Evolutionary conservation across 805 yeast species (phyloP).

Genomic region (Schizosaccharomyces japonicus): DNA sequence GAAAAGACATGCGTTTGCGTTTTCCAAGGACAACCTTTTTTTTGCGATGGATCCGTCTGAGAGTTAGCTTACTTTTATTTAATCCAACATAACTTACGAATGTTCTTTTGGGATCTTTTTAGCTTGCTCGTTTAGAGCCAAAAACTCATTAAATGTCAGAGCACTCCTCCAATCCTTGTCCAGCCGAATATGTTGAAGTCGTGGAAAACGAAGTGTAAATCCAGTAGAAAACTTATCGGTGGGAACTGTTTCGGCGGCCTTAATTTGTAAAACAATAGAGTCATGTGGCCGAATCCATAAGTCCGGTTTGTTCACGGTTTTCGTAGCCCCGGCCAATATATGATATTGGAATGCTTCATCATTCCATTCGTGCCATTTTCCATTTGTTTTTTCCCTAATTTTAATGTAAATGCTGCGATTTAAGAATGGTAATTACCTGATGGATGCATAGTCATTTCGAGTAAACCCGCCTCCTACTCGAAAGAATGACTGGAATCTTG

Average conservation of each 20-base stretch:
- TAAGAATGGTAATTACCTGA: constrained; percentile 13
- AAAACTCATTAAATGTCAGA: constrained; percentile 9
- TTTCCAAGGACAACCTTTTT: too few species aligned
- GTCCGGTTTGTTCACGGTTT: constrained; percentile 25
- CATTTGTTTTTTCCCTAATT: constrained; percentile 26
- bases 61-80: too few species aligned
- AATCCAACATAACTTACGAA: too few species aligned
- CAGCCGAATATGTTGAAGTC: constrained; percentile 38
- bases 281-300: constrained; percentile 62
- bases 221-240: constrained; percentile 35
- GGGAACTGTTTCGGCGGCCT: constrained; percentile 46
- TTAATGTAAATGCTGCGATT: background rate
- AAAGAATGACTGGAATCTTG: constrained; percentile 40
- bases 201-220: constrained; percentile 52
- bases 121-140: constrained; percentile 10
- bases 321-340: constrained; percentile 9
- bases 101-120: too few species aligned
- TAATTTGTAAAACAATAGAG: constrained; percentile 59
- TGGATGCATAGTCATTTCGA: constrained; percentile 31
- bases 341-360: constrained; percentile 20
- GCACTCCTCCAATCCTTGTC: constrained; percentile 33
- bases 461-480: constrained; percentile 70
- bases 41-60: too few species aligned
- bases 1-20: too few species aligned
- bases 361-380: constrained; percentile 33